These are phyloP conservation scores for Nannochloropsis gaditana DNA, from an alignment of 108 stramenopile species.

Conservation along the genomic window DNA sequence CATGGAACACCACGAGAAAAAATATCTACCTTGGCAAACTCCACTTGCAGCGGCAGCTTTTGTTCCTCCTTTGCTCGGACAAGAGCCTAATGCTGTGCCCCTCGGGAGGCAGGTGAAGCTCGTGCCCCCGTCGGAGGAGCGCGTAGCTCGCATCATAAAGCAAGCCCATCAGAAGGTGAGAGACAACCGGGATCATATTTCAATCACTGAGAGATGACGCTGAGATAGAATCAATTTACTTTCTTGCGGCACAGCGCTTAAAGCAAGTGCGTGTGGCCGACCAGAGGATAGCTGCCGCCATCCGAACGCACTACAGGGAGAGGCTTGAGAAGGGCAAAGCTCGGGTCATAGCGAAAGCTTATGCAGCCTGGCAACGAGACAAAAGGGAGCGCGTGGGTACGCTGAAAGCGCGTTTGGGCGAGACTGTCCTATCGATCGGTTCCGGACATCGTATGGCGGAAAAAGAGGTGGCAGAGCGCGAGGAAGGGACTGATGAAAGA, in stretches of 20 bases:
- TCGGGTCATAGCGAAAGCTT: constrained; percentile 4
- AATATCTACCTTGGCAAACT: neutral
- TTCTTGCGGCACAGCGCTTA: neutral
- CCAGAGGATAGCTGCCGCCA: neutral
- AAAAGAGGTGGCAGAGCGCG: neutral
- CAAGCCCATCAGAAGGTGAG: constrained; percentile 8
- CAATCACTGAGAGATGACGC: too few species aligned
- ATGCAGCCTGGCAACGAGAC: neutral
- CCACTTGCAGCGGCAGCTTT: neutral
- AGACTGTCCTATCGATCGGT: neutral
- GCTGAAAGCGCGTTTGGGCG: neutral
- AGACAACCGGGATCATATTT: neutral
- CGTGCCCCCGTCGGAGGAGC: neutral
- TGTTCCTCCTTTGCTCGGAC: neutral
- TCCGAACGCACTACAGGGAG: neutral
- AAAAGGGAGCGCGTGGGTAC: neutral
- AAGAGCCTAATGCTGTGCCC: neutral
- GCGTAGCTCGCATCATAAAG: neutral
- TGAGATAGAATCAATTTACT: neutral
- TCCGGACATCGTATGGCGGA: neutral
- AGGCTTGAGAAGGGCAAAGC: constrained; percentile 1
- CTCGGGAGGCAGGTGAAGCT: neutral
- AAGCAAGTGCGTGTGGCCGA: constrained; percentile 12
- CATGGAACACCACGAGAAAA: too few species aligned
- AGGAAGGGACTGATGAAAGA: neutral